Evolutionary conservation across 1,139 yeast genomes (phyloP).

Genomic region (Pichia sp.): DNA sequence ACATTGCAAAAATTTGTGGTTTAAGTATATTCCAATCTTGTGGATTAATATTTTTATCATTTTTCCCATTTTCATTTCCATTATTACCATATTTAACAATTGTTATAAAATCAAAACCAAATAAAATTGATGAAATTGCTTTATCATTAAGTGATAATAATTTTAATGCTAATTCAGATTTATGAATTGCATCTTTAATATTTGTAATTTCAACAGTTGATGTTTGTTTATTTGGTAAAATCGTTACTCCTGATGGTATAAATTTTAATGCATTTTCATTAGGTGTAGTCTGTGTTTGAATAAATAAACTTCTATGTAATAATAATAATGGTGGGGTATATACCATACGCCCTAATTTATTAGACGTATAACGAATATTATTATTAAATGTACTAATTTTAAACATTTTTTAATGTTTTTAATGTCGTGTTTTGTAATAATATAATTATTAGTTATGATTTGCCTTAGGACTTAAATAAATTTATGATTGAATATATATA

Average conservation of each 20-base stretch:
- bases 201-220: slow-evolving; percentile 49
- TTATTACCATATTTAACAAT: slow-evolving; percentile 51
- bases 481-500: too few species aligned
- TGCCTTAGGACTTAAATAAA: too few species aligned
- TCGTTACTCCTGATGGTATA: slow-evolving; percentile 58
- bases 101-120: slow-evolving; percentile 67
- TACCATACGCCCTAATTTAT: too few species aligned
- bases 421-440: too few species aligned
- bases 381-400: too few species aligned
- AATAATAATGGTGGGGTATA: too few species aligned
- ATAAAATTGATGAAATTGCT: slow-evolving; percentile 42
- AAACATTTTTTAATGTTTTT: too few species aligned
- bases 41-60: slow-evolving; percentile 35
- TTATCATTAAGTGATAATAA: slow-evolving; percentile 41
- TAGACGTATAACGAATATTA: too few species aligned
- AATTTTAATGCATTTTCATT: slow-evolving; percentile 90
- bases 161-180: slow-evolving; percentile 50
- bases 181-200: slow-evolving; percentile 43
- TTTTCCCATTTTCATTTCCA: slow-evolving; percentile 44
- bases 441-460: too few species aligned
- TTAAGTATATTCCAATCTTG: slow-evolving; percentile 66
- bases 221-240: slow-evolving; percentile 23
- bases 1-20: slow-evolving; percentile 79
- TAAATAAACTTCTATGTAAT: slow-evolving; percentile 21
- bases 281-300: slow-evolving; percentile 73